These are phyloP conservation scores for Podaxis pistillaris DNA, from an alignment of 768 basidiomycete species.

Conservation along the genomic window DNA sequence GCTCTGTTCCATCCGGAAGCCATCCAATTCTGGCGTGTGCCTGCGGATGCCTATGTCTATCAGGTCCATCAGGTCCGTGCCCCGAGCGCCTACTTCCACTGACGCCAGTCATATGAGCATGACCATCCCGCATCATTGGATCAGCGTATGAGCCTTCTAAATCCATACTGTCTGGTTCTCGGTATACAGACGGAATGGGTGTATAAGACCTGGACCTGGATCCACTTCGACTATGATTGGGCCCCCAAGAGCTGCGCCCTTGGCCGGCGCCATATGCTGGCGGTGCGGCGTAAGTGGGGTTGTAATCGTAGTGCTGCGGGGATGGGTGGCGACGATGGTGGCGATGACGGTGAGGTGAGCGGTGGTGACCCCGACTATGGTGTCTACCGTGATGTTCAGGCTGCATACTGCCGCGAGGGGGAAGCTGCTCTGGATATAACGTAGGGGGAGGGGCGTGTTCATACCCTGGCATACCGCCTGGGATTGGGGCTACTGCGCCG, in stretches of 20 bases:
- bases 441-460: background rate
- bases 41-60: background rate
- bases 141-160: conserved; percentile 8
- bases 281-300: conserved; percentile 7
- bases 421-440: background rate
- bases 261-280: background rate
- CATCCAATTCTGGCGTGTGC: conserved; percentile 2
- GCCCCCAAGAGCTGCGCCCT: conserved; percentile 8
- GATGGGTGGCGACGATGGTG: conserved; percentile 5
- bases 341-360: conserved; percentile 2
- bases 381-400: conserved; percentile 5
- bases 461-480: background rate
- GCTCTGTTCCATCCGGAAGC: background rate
- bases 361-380: background rate
- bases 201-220: conserved; percentile 28
- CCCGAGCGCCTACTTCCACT: conserved; percentile 9
- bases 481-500: background rate
- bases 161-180: conserved; percentile 23
- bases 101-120: background rate
- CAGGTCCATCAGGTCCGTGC: conserved; percentile 2
- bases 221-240: background rate
- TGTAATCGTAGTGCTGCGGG: conserved; percentile 3
- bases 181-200: conserved; percentile 33
- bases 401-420: background rate
- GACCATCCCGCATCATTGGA: background rate